A percentile compares a stretch with the other conserved stretches of the same genome.
phyloP scores from a whole-genome alignment of 2,329 filamentous ascomycete species.

The Polytolypa hystricis region DNA sequence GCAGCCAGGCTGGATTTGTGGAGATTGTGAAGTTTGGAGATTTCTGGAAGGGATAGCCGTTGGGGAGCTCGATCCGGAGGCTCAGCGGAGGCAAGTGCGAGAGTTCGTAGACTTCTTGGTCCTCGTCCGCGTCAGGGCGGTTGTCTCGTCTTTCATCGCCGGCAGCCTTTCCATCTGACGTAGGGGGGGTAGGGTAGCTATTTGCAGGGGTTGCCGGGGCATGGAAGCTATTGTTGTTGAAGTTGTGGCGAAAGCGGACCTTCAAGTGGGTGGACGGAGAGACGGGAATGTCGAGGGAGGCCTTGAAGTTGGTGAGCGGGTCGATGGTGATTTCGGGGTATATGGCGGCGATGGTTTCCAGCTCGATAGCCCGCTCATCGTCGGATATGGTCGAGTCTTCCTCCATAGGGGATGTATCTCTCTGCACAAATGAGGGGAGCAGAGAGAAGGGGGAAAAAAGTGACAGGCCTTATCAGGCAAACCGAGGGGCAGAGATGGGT shows the following conservation, averaged over 20 bases:
- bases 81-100: constrained; percentile 47
- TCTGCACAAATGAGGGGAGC: no score
- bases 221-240: no score
- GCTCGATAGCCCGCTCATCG: constrained; percentile 50
- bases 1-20: constrained; percentile 44
- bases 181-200: constrained; percentile 30
- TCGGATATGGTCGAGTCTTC: constrained; percentile 26
- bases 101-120: constrained; percentile 35
- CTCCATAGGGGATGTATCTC: no score
- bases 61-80: constrained; percentile 42
- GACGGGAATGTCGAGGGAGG: constrained; percentile 45
- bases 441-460: no score
- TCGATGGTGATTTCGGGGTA: constrained; percentile 49
- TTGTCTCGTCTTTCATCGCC: constrained; percentile 18
- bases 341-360: constrained; percentile 50
- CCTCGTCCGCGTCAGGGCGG: constrained; percentile 9
- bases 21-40: constrained; percentile 41
- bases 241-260: constrained; percentile 28
- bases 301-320: constrained; percentile 34
- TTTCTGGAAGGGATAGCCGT: constrained; percentile 43
- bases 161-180: constrained; percentile 18
- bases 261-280: constrained; percentile 43
- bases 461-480: no score
- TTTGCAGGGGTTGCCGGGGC: no score
- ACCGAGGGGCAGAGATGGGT: no score